phyloP scores from a whole-genome alignment of 768 basidiomycete genomes.

The Clathrus columnatus region DNA sequence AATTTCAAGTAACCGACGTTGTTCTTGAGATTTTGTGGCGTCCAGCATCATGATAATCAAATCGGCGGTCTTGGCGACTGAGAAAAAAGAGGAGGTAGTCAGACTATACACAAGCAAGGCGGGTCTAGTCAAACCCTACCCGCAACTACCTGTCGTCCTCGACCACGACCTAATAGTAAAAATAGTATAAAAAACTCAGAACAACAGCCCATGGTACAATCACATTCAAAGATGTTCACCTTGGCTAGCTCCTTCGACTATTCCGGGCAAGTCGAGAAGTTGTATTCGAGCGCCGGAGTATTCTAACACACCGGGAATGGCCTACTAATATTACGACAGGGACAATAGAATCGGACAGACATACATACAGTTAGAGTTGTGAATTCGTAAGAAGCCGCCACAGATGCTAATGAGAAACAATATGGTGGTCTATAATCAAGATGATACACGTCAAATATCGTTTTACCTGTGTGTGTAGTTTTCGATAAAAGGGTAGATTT shows the following conservation, averaged over 20 bases:
- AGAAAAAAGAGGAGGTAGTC: not conserved
- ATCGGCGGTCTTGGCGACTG: conserved; percentile 85
- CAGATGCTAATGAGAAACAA: conserved; percentile 38
- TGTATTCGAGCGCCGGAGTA: conserved; percentile 93
- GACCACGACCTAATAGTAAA: conserved; percentile 57
- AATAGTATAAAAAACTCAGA: not conserved
- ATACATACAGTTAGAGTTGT: conserved; percentile 72
- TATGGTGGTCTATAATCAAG: no score
- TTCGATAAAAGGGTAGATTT: conserved; percentile 91
- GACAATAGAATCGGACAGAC: not conserved
- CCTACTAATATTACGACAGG: conserved; percentile 32
- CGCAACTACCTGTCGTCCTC: conserved; percentile 93
- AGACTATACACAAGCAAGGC: not conserved
- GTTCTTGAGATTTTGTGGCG: conserved; percentile 89
- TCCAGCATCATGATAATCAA: conserved; percentile 90
- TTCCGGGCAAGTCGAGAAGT: conserved; percentile 90
- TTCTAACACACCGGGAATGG: conserved; percentile 95
- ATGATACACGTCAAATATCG: not conserved
- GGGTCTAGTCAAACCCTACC: conserved; percentile 34
- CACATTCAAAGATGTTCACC: conserved; percentile 25
- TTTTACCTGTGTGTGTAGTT: conserved; percentile 64
- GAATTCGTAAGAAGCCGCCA: conserved; percentile 90
- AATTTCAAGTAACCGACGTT: conserved; percentile 76
- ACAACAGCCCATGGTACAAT: not conserved
- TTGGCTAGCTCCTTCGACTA: conserved; percentile 88